Conservation (phyloP, 2,329 filamentous ascomycete species). For the Pyrenochaeta sp. region DNA sequence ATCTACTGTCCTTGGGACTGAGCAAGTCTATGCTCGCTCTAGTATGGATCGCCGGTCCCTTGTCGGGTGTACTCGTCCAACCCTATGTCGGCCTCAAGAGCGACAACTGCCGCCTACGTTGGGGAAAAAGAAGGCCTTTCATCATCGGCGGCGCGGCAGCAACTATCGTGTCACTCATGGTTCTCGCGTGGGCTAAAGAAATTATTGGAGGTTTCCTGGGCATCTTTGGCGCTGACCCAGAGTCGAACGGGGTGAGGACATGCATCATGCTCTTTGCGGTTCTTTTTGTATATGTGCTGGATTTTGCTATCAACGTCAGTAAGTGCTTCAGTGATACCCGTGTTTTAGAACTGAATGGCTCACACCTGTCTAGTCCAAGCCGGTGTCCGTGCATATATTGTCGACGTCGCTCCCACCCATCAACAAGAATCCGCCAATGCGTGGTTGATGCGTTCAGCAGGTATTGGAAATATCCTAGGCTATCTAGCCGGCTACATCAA, state of each 20-base stretch:
- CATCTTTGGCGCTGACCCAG: constrained; percentile 74
- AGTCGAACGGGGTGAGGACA: constrained; percentile 70
- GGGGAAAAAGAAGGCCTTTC: constrained; percentile 62
- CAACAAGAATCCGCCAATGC: constrained; percentile 95
- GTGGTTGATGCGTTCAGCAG: constrained; percentile 88
- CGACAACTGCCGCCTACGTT: constrained; percentile 58
- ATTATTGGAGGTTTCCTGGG: constrained; percentile 70
- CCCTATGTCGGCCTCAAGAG: constrained; percentile 64
- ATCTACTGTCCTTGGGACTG: constrained; percentile 61
- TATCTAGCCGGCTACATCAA: constrained; percentile 88
- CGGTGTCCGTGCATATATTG: constrained; percentile 88
- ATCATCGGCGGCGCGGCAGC: constrained; percentile 60
- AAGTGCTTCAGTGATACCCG: constrained; percentile 35
- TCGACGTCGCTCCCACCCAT: constrained; percentile 89
- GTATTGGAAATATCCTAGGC: constrained; percentile 88
- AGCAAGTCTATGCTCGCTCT: constrained; percentile 61
- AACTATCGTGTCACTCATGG: constrained; percentile 60
- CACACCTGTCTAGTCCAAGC: constrained; percentile 74
- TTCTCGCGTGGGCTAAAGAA: constrained; percentile 60
- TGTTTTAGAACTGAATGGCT: constrained; percentile 6
- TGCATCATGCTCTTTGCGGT: constrained; percentile 81
- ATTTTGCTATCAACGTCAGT: constrained; percentile 95
- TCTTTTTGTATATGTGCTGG: constrained; percentile 85
- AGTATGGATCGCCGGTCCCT: constrained; percentile 65
- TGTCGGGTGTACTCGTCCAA: constrained; percentile 62